Conservation (phyloP, 805 yeast species). For the Cyberlindnera mycetangii region DNA sequence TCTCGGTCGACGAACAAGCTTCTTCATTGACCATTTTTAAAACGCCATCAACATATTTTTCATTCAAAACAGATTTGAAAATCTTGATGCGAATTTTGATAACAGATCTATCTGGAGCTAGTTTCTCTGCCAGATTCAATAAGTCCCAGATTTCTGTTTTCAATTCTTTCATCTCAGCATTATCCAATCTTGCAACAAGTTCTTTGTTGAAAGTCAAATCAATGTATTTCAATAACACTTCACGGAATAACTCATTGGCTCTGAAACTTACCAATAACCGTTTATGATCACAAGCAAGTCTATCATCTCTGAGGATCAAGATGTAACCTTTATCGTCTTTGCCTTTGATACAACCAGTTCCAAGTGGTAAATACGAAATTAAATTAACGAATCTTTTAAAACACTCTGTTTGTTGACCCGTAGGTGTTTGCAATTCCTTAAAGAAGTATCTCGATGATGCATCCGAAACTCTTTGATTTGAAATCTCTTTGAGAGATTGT, state of each 20-base stretch:
- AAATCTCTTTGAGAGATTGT: conserved; percentile 19
- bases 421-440: conserved; percentile 22
- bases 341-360: conserved; percentile 24
- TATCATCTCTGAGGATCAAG: conserved; percentile 25
- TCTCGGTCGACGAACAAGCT: conserved; percentile 6
- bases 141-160: conserved; percentile 27
- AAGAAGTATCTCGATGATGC: conserved; percentile 24
- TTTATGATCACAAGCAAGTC: conserved; percentile 25
- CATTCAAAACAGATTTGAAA: conserved; percentile 30
- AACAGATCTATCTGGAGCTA: conserved; percentile 28
- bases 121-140: conserved; percentile 23
- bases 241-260: conserved; percentile 31
- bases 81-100: conserved; percentile 28
- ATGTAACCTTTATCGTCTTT: conserved; percentile 25
- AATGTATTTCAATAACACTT: conserved; percentile 26
- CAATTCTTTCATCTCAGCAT: conserved; percentile 24
- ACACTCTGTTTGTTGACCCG: conserved; percentile 18
- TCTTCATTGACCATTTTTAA: conserved; percentile 18
- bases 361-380: conserved; percentile 18
- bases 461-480: conserved; percentile 24
- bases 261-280: conserved; percentile 24
- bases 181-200: conserved; percentile 13
- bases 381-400: conserved; percentile 28
- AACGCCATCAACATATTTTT: conserved; percentile 24
- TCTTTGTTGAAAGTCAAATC: conserved; percentile 25